Evolutionary conservation across 2,329 filamentous ascomycete genomes (phyloP), one percentile per base, ranked within the genome.

Genomic region (Chrysosporium keratinophilum): DNA sequence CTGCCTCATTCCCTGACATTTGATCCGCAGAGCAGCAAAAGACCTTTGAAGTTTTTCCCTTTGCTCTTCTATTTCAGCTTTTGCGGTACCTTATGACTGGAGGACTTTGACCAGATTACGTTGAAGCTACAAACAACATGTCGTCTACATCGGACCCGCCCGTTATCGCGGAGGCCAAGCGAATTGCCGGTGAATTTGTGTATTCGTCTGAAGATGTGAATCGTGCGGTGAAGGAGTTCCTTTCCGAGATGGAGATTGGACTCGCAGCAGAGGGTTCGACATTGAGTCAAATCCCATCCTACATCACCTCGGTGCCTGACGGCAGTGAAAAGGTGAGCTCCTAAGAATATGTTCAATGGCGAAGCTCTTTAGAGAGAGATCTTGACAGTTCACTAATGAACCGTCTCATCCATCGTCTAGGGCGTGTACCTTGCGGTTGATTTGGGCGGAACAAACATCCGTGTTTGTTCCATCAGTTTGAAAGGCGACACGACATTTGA

Each of bases 381-480:
- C 20, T 20, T 11, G 20, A 53, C 39, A n/a, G 12, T 28, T 54
- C 15, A 19, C 28, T 48, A 33, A 54, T 62, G 44, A 55, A 49
- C 23, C 37, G 11, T 54, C 50, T 54, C 20, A 17, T 44, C 37
- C 14, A 41, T 34, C 11, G 1, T 34, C n/a, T 63, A 94, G 88
- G 93, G 93, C 46, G 77, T 96, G 39, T 98, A 96, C 73, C 83
- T 98, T 66, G 91, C 93, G 39, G 90, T 98, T 60, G 93, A 98
- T 66, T 80, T 98, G n/a, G 93, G 93, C 58, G 93, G 93, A 63
- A 98, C 93, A 60, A 98, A 98, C 75, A 95, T 97, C 73, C 86
- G 93, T 63, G 93, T 98, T 65, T 98, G 93, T 75, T 96, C 91
- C 42, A 86, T 98, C 65, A 81, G 87, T 62, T 78, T 98, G 57